A percentile compares a stretch with the other conserved stretches of the same genome.
phyloP scores from a whole-genome alignment of 345 rosid species.

The Brassica carinata region DNA sequence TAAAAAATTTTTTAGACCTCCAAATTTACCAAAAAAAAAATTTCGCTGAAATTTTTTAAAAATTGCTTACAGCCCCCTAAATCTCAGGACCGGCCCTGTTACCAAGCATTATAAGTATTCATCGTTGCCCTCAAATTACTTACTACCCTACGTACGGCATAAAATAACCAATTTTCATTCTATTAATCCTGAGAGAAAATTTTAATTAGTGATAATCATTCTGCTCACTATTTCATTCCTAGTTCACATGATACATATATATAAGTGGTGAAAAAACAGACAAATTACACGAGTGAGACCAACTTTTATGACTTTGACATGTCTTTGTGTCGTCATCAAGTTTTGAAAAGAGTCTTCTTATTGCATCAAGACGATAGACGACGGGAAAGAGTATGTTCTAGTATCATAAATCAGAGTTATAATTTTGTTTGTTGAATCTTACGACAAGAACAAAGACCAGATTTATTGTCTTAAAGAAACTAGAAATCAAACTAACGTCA shows the following conservation, averaged over 20 bases:
- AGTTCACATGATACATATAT: neutral
- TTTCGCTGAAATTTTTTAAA: no score
- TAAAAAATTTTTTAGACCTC: no score
- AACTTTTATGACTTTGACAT: slow-evolving; percentile 17
- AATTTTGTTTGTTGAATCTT: neutral
- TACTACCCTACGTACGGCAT: neutral
- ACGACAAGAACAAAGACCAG: neutral
- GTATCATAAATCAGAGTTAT: neutral
- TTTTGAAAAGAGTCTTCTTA: slow-evolving; percentile 10
- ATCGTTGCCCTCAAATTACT: neutral
- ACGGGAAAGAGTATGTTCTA: neutral
- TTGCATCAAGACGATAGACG: slow-evolving; percentile 7
- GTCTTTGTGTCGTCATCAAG: slow-evolving; percentile 4
- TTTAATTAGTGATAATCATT: neutral
- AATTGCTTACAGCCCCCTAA: no score
- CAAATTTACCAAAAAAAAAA: no score
- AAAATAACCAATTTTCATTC: neutral
- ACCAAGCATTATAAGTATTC: neutral
- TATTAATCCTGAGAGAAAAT: neutral
- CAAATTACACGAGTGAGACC: neutral
- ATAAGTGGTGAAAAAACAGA: neutral
- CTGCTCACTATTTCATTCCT: neutral
- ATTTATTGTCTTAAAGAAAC: neutral
- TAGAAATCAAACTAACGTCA: neutral
- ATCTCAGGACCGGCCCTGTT: no score